phyloP scores from a whole-genome alignment of 345 rosid species.

The Mercurialis annua region DNA sequence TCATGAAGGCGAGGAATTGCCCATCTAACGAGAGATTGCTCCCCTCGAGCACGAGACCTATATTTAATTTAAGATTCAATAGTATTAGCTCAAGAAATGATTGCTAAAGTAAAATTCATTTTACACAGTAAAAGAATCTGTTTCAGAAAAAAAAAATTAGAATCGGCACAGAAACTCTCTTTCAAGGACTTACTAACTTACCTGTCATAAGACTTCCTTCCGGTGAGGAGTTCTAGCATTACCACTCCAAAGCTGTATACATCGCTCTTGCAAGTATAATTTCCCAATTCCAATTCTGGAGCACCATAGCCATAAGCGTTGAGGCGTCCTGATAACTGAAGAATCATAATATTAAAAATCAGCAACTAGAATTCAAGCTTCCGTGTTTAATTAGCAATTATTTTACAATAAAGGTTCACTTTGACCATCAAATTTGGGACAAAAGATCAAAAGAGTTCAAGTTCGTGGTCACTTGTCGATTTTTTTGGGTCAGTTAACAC shows the following conservation, averaged over 20 bases:
- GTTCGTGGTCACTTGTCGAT: too few relatives aligned
- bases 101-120: too few relatives aligned
- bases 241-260: conserved; percentile 92
- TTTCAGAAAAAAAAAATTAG: not conserved
- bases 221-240: conserved; percentile 90
- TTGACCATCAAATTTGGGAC: too few relatives aligned
- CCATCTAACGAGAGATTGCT: conserved; percentile 86
- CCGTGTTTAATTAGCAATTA: too few relatives aligned
- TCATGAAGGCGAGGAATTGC: conserved; percentile 85
- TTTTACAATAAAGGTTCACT: too few relatives aligned
- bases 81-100: not conserved
- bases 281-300: conserved; percentile 75
- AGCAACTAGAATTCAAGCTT: conserved; percentile 2
- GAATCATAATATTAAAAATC: conserved; percentile 11
- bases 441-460: too few relatives aligned
- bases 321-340: conserved; percentile 46
- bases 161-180: too few relatives aligned
- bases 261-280: conserved; percentile 81
- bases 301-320: conserved; percentile 53
- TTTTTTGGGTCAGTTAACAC: too few relatives aligned
- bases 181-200: conserved; percentile 29
- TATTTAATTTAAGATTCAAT: conserved; percentile 8
- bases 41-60: conserved; percentile 72
- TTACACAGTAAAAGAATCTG: not conserved
- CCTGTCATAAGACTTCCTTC: conserved; percentile 82